Evolutionary conservation across 768 basidiomycete species (phyloP).

Genomic region (Pleurotus giganteus): DNA sequence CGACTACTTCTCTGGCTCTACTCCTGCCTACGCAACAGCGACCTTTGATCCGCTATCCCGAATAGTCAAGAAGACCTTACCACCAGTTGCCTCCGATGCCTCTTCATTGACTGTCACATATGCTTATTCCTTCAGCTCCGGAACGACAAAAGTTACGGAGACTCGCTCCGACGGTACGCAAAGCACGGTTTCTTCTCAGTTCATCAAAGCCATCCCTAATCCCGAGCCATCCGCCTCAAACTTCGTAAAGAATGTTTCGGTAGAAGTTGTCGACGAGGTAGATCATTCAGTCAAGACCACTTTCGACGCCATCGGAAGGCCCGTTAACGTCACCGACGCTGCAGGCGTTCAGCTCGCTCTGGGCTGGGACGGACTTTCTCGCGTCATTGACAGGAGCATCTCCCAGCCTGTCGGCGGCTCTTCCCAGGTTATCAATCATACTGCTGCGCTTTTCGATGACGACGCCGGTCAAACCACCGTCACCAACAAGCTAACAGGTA

Average conservation of each 20-base stretch:
- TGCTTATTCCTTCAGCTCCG: not conserved
- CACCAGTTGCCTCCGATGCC: not conserved
- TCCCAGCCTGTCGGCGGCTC: not conserved
- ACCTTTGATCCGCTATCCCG: not conserved
- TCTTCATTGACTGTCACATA: not conserved
- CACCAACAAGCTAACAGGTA: not conserved
- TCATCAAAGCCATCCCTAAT: conserved; percentile 1
- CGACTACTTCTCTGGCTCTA: conserved; percentile 4
- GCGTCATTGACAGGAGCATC: not conserved
- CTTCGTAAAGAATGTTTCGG: not conserved
- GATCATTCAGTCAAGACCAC: not conserved
- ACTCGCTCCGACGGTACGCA: conserved; percentile 2
- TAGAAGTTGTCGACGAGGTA: not conserved
- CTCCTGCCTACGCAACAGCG: not conserved
- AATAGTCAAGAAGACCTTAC: not conserved
- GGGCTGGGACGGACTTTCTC: conserved; percentile 1
- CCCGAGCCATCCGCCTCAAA: conserved; percentile 1
- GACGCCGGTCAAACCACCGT: not conserved
- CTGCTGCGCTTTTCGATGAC: not conserved
- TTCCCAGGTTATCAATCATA: not conserved
- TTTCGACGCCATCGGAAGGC: not conserved
- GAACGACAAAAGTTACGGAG: not conserved
- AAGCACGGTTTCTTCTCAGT: not conserved
- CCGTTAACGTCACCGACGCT: not conserved
- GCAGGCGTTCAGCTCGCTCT: not conserved